Conservation (phyloP, 2,329 filamentous ascomycete species). For the Aspergillus novofumigatus region DNA sequence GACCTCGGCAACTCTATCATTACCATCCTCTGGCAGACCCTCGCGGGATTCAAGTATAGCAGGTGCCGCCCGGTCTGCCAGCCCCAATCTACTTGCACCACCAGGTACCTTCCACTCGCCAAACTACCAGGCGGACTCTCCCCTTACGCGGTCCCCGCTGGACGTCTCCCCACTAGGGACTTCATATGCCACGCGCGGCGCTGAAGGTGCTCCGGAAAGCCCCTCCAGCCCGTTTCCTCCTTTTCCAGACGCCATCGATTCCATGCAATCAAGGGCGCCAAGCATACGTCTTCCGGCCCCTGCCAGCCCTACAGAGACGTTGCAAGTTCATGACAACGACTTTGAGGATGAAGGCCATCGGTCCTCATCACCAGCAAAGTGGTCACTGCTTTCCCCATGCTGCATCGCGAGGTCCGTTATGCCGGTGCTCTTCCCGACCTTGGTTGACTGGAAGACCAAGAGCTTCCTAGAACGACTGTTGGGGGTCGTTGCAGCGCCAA, state of each 20-base stretch:
- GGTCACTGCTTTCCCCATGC: constrained; percentile 77
- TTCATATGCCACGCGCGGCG: constrained; percentile 8
- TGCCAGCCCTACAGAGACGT: constrained; percentile 36
- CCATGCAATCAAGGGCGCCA: constrained; percentile 45
- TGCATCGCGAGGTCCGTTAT: constrained; percentile 68
- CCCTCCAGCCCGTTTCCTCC: constrained; percentile 63
- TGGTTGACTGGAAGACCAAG: constrained; percentile 78
- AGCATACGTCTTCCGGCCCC: constrained; percentile 54
- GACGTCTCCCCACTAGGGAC: constrained; percentile 29
- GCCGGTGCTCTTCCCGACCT: constrained; percentile 78
- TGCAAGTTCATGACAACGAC: constrained; percentile 29
- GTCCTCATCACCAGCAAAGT: constrained; percentile 49
- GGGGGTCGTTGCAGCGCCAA: constrained; percentile 79
- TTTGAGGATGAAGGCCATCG: constrained; percentile 40
- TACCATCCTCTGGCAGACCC: constrained; percentile 26
- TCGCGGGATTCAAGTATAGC: constrained; percentile 33
- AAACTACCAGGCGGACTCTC: constrained; percentile 28
- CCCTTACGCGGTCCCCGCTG: constrained; percentile 20
- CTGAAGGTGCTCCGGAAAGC: constrained; percentile 21
- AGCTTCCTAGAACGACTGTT: constrained; percentile 78
- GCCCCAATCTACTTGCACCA: constrained; percentile 42
- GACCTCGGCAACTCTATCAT: constrained; percentile 28
- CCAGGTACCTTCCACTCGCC: constrained; percentile 37
- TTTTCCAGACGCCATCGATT: constrained; percentile 57
- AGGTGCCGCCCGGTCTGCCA: constrained; percentile 21